These are phyloP conservation scores for Adansonia grandidieri DNA, from an alignment of 441 rosid genomes.

Conservation along the genomic window DNA sequence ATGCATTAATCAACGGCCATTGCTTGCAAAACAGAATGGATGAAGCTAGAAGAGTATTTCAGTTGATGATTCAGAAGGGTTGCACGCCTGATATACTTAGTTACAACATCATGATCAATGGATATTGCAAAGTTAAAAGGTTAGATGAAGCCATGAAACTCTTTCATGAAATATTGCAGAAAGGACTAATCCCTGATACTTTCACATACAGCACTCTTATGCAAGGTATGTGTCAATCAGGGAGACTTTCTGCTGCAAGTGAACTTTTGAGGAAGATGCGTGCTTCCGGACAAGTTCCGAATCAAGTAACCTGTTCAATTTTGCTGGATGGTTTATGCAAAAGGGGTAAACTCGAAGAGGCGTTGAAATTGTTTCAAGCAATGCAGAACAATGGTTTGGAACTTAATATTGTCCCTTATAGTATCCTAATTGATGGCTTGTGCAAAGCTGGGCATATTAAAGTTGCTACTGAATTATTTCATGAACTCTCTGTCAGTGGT, in stretches of 20 bases:
- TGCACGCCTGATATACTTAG: constrained; percentile 23
- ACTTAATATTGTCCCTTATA: not conserved
- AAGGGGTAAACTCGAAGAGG: not conserved
- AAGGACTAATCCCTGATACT: not conserved
- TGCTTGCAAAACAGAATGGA: constrained; percentile 26
- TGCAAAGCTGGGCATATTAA: constrained; percentile 9
- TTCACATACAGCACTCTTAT: constrained; percentile 23
- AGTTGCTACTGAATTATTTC: not conserved
- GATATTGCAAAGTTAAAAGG: constrained; percentile 28
- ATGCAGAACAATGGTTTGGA: not conserved
- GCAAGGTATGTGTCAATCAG: constrained; percentile 18
- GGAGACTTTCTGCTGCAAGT: constrained; percentile 19
- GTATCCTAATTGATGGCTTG: not conserved
- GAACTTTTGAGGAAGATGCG: not conserved
- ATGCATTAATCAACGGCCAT: constrained; percentile 27
- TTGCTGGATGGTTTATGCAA: constrained; percentile 11
- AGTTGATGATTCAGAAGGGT: constrained; percentile 24
- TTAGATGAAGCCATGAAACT: constrained; percentile 27
- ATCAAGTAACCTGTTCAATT: not conserved
- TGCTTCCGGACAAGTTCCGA: not conserved
- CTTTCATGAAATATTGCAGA: not conserved
- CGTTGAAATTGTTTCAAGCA: not conserved
- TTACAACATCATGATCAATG: constrained; percentile 34
- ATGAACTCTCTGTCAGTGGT: not conserved
- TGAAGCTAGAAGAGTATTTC: constrained; percentile 24